Evolutionary conservation across 2,329 filamentous ascomycete species (phyloP), one percentile per base, ranked within the genome.

Genomic region (Clonostachys solani): DNA sequence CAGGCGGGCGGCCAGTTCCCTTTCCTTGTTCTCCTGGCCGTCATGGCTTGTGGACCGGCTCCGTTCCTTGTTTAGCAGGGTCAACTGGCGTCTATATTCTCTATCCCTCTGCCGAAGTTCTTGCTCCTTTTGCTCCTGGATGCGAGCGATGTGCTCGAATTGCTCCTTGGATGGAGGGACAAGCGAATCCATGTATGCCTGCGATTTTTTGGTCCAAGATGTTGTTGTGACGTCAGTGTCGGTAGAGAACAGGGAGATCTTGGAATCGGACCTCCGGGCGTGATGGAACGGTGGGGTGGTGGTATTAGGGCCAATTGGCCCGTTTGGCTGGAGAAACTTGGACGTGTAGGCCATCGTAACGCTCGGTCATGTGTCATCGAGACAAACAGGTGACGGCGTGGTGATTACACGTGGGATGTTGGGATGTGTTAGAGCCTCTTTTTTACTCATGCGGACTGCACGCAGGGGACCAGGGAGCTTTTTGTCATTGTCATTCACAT

Each of bases 171-270:
- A 73, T 3, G 77, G 76, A 40, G 71, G 66, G 17, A 72, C 63
- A 12, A 80, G 62, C 10, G 74, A 73, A 48, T 77, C 74, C 62
- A 80, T 66, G 56, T 80, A 80, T 49, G 68, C 61, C 52, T 70
- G 67, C 43, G 59, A 57, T 47, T 61, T 64, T 44, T 52, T 47
- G 38, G 49, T 34, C 12, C 40, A 18, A 10, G 47, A 43, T n/a
- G 36, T n/a, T n/a, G 36, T 15, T 18, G 36, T 38, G 36, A 38
- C 36, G 36, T n/a, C 36, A 18, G 36, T 38, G 36, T 18, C 36
- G 17, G 15, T 12, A n/a, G 36, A 38, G 36, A n/a, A 38, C 15
- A 45, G 13, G 13, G 36, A 45, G 23, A 45, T 38, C 34, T 45
- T 40, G 13, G 44, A 40, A 29, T 40, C 35, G 16, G 44, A 45